Evolutionary conservation across 768 basidiomycete genomes (phyloP).

Genomic region (Rhizopogon salebrosus): DNA sequence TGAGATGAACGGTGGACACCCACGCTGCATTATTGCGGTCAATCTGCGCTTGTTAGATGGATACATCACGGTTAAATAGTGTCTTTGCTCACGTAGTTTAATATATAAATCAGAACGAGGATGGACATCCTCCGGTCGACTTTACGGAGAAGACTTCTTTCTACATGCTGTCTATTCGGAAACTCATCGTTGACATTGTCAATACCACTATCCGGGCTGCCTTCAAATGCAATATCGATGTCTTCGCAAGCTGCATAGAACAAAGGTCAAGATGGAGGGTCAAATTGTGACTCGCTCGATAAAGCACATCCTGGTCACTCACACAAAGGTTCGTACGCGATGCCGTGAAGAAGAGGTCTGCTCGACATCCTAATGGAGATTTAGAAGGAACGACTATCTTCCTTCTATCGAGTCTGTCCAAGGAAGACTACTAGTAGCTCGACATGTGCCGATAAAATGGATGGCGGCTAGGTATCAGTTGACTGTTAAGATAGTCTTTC

Average conservation of each 20-base stretch:
- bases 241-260: conserved; percentile 2
- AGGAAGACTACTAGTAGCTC: too few relatives aligned
- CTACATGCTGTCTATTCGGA: conserved; percentile 29
- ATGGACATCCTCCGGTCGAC: conserved; percentile 31
- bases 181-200: background rate
- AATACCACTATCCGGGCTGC: background rate
- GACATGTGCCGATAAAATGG: too few relatives aligned
- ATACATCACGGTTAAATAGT: background rate
- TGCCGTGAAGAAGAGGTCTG: conserved; percentile 3
- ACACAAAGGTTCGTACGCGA: conserved; percentile 14
- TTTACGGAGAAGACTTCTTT: conserved; percentile 36
- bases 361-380: conserved; percentile 10
- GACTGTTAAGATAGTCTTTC: too few relatives aligned
- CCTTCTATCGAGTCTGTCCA: too few relatives aligned
- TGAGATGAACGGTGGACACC: conserved; percentile 10
- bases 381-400: too few relatives aligned
- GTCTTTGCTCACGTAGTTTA: conserved; percentile 27
- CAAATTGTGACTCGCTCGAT: background rate
- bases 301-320: background rate
- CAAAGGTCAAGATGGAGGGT: background rate
- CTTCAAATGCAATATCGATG: background rate
- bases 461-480: too few relatives aligned
- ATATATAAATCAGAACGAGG: conserved; percentile 28
- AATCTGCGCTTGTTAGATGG: conserved; percentile 32
- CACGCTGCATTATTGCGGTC: conserved; percentile 72